Evolutionary conservation across 371 early-diverging fungal species (phyloP), one percentile per base, ranked within the genome.

Genomic region (Mucor piriformis): DNA sequence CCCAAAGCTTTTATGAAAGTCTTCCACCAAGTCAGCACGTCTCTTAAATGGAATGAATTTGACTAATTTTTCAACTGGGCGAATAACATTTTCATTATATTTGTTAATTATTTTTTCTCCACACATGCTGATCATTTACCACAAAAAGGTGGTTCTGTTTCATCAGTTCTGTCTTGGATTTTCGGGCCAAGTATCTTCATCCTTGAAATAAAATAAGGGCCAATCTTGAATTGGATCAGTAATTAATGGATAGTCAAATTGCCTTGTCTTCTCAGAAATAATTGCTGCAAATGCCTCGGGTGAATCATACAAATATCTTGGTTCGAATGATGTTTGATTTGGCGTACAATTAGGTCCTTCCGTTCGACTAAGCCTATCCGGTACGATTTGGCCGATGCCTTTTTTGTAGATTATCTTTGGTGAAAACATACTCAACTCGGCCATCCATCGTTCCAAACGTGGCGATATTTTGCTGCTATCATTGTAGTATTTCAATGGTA

Each of bases 391-490:
- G 3, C 16, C 40, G 2, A 40, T 7, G 6, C 40, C 40, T 16
- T 16, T 2, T 40, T 40, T 40, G 40, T 40, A 40, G 3, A 40
- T 40, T 16, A 40, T 40, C 16, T 40, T 40, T 40, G 40, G 40
- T 16, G 40, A 40, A 16, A n/a, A 40, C 16, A 40, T 16, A 16
- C 16, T 40, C 6, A 40, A 40, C 16, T 40, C 40, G 6, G 40
- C 18, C 0, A 65, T 43, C 72, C 67, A 71, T n/a, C 64, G 48
- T 13, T 58, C 54, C 3, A 77, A 43, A 1, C 70, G 33, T 1
- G 64, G 61, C 2, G 72, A 65, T 1, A 70, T 66, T 16, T 70
- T 71, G 13, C 48, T 40, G 37, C 70, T 63, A 0, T 67, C 58
- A 2, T 60, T 60, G 20, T 61, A 48, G 50, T 63, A 68, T 46